Conservation (phyloP, 345 rosid genomes). For the Cardamine chenopodiifolia region DNA sequence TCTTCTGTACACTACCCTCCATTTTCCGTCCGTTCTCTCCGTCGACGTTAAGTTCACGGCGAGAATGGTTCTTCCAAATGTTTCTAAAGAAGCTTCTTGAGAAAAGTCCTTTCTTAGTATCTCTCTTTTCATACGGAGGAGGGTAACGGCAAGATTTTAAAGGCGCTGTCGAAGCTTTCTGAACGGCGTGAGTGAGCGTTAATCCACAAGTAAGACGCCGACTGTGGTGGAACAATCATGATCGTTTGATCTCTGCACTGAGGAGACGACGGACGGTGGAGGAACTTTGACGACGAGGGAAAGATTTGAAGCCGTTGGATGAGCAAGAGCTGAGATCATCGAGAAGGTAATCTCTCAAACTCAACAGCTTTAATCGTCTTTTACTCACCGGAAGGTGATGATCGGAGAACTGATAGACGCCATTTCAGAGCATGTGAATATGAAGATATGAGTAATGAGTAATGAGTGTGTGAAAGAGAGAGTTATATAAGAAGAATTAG, state of each 20-base stretch:
- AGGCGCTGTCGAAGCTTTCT: conserved; percentile 66
- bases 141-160: conserved; percentile 57
- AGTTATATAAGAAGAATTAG: not conserved
- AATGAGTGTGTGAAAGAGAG: not conserved
- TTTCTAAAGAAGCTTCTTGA: conserved; percentile 51
- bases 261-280: conserved; percentile 57
- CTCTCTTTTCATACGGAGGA: conserved; percentile 30
- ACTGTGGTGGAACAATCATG: not conserved
- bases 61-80: conserved; percentile 49
- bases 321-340: conserved; percentile 87
- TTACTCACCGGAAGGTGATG: conserved; percentile 19
- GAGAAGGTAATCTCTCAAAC: conserved; percentile 70
- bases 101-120: conserved; percentile 30
- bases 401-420: conserved; percentile 16
- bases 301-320: conserved; percentile 81
- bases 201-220: conserved; percentile 41
- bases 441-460: not conserved
- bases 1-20: not conserved
- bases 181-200: conserved; percentile 51
- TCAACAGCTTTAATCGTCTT: conserved; percentile 43
- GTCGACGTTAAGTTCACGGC: not conserved
- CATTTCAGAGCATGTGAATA: conserved; percentile 17
- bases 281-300: conserved; percentile 50
- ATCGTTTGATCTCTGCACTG: conserved; percentile 55
- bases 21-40: not conserved